phyloP scores from a whole-genome alignment of 305 asterid species.

The Petunia hybrid region DNA sequence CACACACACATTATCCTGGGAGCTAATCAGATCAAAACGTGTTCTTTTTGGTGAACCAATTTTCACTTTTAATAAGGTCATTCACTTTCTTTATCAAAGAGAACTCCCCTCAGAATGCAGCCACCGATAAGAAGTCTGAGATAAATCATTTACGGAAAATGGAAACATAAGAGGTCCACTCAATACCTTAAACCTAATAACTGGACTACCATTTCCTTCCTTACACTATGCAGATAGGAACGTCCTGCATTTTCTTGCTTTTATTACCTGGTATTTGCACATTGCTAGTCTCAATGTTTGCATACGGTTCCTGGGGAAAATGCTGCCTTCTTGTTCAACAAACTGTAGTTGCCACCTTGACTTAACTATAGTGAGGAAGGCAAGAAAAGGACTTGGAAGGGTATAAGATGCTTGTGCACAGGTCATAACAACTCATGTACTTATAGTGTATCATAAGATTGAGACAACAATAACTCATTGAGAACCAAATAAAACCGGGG shows the following conservation, averaged over 20 bases:
- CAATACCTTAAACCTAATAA: conserved; percentile 4
- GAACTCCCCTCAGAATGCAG: neutral
- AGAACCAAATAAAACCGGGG: neutral
- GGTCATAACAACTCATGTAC: neutral
- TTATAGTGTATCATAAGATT: neutral
- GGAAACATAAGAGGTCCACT: neutral
- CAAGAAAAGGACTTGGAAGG: neutral
- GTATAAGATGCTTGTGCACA: neutral
- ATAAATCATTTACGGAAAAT: neutral
- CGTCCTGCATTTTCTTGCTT: neutral
- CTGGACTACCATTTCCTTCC: neutral
- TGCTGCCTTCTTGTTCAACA: neutral
- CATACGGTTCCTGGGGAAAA: neutral
- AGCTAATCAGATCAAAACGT: neutral
- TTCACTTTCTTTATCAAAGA: neutral
- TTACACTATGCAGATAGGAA: neutral
- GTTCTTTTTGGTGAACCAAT: neutral
- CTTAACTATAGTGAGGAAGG: neutral
- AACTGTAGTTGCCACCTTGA: conserved; percentile 4
- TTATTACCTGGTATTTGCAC: neutral
- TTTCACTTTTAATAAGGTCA: neutral
- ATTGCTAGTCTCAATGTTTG: conserved; percentile 16
- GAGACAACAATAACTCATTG: neutral
- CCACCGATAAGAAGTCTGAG: neutral
- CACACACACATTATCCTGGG: too few species aligned